phyloP scores from a whole-genome alignment of 2,329 filamentous ascomycete genomes.

The Alternaria ventricosa region DNA sequence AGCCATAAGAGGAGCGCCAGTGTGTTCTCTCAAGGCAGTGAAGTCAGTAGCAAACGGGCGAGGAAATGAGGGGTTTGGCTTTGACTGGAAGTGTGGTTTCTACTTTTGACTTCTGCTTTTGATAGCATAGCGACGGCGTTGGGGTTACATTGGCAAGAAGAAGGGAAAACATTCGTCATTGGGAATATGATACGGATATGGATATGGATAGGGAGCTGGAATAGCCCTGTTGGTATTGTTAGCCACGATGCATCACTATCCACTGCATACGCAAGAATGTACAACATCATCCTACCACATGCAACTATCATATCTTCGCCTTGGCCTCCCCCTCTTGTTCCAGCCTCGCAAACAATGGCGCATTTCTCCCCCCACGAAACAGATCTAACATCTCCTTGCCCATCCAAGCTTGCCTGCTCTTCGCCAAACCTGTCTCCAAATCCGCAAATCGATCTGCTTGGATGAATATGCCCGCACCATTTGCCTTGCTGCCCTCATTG shows the following conservation, averaged over 20 bases:
- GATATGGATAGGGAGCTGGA: neutral
- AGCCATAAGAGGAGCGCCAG: slow-evolving; percentile 81
- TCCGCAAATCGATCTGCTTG: slow-evolving; percentile 54
- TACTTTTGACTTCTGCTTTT: neutral
- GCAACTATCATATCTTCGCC: slow-evolving; percentile 25
- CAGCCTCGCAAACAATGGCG: slow-evolving; percentile 40
- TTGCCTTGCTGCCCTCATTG: slow-evolving; percentile 51
- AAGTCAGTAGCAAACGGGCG: slow-evolving; percentile 40
- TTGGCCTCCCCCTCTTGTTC: slow-evolving; percentile 20
- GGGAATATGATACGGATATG: neutral
- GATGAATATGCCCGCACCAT: slow-evolving; percentile 56
- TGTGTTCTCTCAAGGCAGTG: slow-evolving; percentile 67
- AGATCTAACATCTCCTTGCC: slow-evolving; percentile 58
- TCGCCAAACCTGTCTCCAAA: slow-evolving; percentile 56
- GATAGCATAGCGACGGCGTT: slow-evolving; percentile 29
- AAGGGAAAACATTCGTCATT: neutral
- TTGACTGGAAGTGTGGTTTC: neutral
- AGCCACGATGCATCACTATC: neutral
- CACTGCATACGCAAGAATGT: neutral
- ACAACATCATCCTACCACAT: neutral
- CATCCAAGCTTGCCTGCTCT: slow-evolving; percentile 56
- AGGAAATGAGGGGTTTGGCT: slow-evolving; percentile 28
- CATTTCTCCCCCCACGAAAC: slow-evolving; percentile 54
- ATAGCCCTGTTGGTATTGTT: neutral
- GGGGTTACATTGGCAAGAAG: neutral